Evolutionary conservation across 2,329 filamentous ascomycete species (phyloP).

Genomic region (Epichloe aotearoae): DNA sequence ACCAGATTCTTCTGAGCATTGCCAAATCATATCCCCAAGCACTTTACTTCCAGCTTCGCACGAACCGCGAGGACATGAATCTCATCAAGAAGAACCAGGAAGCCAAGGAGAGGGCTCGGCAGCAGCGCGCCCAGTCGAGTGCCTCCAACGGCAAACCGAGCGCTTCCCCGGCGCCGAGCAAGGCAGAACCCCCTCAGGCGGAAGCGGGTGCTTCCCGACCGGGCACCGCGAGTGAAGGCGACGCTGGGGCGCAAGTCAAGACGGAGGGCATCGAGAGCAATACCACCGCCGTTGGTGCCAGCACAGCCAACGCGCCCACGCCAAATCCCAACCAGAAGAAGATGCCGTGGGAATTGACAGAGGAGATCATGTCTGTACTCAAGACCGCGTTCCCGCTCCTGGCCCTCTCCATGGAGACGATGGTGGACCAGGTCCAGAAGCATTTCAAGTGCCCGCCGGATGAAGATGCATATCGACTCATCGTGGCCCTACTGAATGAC

Average conservation of each 20-base stretch:
- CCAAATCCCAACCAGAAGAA: slow-evolving; percentile 41
- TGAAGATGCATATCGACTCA: slow-evolving; percentile 92
- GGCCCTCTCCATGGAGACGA: slow-evolving; percentile 96
- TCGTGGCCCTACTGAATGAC: slow-evolving; percentile 95
- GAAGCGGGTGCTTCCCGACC: slow-evolving; percentile 31
- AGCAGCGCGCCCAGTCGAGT: slow-evolving; percentile 33
- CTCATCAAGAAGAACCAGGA: slow-evolving; percentile 83
- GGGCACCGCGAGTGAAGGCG: slow-evolving; percentile 37
- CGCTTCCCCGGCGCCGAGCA: slow-evolving; percentile 35
- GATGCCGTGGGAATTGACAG: slow-evolving; percentile 90
- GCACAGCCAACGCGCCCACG: slow-evolving; percentile 15
- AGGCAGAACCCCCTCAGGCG: slow-evolving; percentile 33
- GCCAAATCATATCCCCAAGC: slow-evolving; percentile 93
- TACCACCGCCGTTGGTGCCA: slow-evolving; percentile 9
- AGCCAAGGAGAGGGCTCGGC: slow-evolving; percentile 51
- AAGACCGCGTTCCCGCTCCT: slow-evolving; percentile 96
- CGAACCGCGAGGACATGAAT: slow-evolving; percentile 85
- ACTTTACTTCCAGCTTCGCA: slow-evolving; percentile 88
- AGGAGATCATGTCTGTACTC: slow-evolving; percentile 87
- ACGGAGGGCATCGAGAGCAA: slow-evolving; percentile 27
- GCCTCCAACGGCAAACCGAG: slow-evolving; percentile 31
- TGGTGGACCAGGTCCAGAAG: slow-evolving; percentile 98
- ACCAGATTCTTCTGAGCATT: slow-evolving; percentile 79
- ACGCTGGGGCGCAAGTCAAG: slow-evolving; percentile 27
- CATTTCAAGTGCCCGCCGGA: slow-evolving; percentile 98